Evolutionary conservation across 768 basidiomycete genomes (phyloP).

Genomic region (Mycena amicta): DNA sequence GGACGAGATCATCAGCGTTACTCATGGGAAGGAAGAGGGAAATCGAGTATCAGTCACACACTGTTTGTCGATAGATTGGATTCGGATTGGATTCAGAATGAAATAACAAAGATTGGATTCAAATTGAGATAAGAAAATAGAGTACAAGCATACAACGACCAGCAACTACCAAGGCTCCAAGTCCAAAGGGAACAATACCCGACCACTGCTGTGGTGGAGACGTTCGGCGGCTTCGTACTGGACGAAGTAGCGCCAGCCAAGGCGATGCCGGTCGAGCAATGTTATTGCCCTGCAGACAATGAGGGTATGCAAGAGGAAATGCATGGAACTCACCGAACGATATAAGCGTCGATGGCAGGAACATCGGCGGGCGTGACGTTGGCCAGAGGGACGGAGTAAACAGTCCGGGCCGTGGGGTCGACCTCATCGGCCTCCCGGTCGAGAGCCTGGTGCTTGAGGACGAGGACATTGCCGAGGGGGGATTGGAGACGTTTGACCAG

Average conservation of each 20-base stretch:
- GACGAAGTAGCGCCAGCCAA: not conserved
- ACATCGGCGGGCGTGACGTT: not conserved
- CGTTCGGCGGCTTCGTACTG: not conserved
- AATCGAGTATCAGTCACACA: no score
- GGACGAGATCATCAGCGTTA: no score
- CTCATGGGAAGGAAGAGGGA: no score
- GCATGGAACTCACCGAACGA: not conserved
- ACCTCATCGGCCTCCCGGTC: not conserved
- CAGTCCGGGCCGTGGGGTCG: not conserved
- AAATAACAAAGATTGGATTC: no score
- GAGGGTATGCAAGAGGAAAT: no score
- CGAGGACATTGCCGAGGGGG: not conserved
- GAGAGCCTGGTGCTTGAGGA: not conserved
- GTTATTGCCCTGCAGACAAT: not conserved
- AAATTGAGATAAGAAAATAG: no score
- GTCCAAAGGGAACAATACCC: not conserved
- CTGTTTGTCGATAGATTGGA: no score
- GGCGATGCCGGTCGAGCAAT: not conserved
- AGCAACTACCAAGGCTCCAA: not conserved
- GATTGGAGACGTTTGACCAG: not conserved
- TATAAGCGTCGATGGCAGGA: not conserved
- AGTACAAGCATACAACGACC: not conserved
- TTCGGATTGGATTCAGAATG: no score
- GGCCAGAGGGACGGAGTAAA: not conserved
- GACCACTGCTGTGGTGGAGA: not conserved